Evolutionary conservation across 2,329 filamentous ascomycete species (phyloP).

Genomic region (Leptoxyphium fumago): DNA sequence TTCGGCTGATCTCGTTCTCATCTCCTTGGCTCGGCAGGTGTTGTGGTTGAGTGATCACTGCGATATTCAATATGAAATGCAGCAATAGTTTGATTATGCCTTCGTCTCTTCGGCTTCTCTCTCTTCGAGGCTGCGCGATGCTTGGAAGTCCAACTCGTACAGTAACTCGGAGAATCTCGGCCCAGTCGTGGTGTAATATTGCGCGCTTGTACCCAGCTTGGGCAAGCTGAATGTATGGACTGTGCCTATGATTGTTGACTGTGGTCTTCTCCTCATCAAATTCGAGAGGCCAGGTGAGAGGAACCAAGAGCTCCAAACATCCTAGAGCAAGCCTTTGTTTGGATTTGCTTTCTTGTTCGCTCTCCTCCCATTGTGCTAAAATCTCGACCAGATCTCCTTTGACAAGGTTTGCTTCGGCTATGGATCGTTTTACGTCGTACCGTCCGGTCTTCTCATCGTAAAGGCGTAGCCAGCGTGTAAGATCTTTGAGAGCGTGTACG

Average conservation of each 20-base stretch:
- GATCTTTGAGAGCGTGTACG: conserved; percentile 76
- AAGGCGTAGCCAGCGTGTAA: conserved; percentile 88
- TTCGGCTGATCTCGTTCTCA: conserved; percentile 76
- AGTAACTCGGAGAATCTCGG: conserved; percentile 63
- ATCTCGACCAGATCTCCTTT: conserved; percentile 83
- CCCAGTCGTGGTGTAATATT: conserved; percentile 68
- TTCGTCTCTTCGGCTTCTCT: conserved; percentile 67
- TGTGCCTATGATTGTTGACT: conserved; percentile 80
- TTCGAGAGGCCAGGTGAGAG: conserved; percentile 87
- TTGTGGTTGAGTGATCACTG: conserved; percentile 63
- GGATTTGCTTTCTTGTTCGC: conserved; percentile 55
- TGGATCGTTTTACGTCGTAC: conserved; percentile 84
- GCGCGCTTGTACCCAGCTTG: conserved; percentile 83
- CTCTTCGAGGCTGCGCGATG: conserved; percentile 63
- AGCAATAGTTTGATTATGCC: conserved; percentile 83
- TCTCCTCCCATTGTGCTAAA: conserved; percentile 65
- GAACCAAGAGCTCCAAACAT: conserved; percentile 79
- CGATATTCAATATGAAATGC: conserved; percentile 79
- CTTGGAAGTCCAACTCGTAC: conserved; percentile 71
- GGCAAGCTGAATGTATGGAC: conserved; percentile 74
- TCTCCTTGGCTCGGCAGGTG: conserved; percentile 69
- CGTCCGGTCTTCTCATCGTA: conserved; percentile 66
- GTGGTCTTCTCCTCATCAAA: conserved; percentile 68
- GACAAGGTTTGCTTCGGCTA: conserved; percentile 85
- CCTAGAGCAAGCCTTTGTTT: conserved; percentile 68